Evolutionary conservation across 768 basidiomycete genomes (phyloP), one percentile per base, ranked within the genome.

Genomic region (Tylopilus subfusipes): DNA sequence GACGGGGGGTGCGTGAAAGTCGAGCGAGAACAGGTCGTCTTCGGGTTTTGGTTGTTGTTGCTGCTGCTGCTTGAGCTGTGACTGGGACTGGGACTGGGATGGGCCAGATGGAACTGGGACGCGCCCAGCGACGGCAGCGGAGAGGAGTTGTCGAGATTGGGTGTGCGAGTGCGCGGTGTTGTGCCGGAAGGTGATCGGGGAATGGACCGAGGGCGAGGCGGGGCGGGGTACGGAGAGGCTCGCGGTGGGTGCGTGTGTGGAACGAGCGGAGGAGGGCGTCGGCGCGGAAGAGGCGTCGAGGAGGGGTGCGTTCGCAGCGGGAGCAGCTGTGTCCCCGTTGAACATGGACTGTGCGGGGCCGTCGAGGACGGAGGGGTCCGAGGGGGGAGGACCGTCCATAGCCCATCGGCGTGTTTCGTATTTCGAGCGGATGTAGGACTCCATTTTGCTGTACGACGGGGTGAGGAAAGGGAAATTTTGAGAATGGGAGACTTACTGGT

Each of bases 351-450:
- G 55, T 7, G 55, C 54, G 2, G 69, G 49, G 33, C 70, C 73
- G 10, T 93, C 93, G 14, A 98, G 78, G 0, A 82, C 73, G 18
- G 88, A 84, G 3, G 95, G 96, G 70, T 98, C 90, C 0, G 73
- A 65, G 0, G 96, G 96, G 0, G 79, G 83, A 14, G 90, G 88
- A 0, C 90, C 93, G n/a, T 95, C 90, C 71, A 88, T 74, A 2
- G 95, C 96, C 96, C 96, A 99, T 53, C 96, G 78, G 24, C 81
- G 79, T 3, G 88, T 84, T 71, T 99, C 96, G 69, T 99, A 99
- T 70, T 99, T 98, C 21, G 91, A 94, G 47, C 96, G 87, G 56
- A 98, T 90, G 72, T 94, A 98, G 0, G 91, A 93, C 54, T 98
- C 96, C 78, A 98, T 94, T 81, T 98, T 98, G 70, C 95, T 96